Evolutionary conservation across 2,329 filamentous ascomycete species (phyloP).

Genomic region (Purpureocillium takamizusanense): DNA sequence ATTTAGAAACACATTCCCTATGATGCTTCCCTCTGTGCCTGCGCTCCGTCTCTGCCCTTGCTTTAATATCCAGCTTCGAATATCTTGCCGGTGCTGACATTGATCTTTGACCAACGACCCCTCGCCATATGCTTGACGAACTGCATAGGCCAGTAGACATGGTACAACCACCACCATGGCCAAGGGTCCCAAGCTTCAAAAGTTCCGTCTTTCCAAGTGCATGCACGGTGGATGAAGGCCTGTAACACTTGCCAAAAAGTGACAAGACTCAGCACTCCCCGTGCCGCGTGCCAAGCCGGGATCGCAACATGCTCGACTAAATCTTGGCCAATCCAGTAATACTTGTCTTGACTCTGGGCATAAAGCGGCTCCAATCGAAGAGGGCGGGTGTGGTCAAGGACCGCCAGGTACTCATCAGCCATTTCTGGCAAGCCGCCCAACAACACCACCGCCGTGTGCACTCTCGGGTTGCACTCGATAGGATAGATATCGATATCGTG

Average conservation of each 20-base stretch:
- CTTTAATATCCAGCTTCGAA: conserved; percentile 14
- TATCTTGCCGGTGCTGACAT: conserved; percentile 50
- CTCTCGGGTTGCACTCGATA: conserved; percentile 64
- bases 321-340: conserved; percentile 63
- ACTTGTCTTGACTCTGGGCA: conserved; percentile 14
- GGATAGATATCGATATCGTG: conserved; percentile 37
- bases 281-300: no score
- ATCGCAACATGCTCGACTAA: conserved; percentile 44
- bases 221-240: conserved; percentile 24
- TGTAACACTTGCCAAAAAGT: conserved; percentile 9
- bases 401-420: conserved; percentile 42
- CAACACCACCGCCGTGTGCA: conserved; percentile 57
- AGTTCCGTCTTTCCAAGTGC: conserved; percentile 45
- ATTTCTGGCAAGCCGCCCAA: conserved; percentile 41
- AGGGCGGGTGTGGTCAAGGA: conserved; percentile 21
- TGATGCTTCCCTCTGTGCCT: no score
- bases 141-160: conserved; percentile 43
- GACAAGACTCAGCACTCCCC: conserved; percentile 8
- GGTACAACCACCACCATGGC: conserved; percentile 48
- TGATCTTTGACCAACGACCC: conserved; percentile 54
- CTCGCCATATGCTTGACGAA: conserved; percentile 36
- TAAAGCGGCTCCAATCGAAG: conserved; percentile 8
- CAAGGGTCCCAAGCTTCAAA: conserved; percentile 46
- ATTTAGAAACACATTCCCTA: no score
- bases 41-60: no score